Conservation (phyloP, 352 stramenopile species). For the Halophytophthora polymorphica region DNA sequence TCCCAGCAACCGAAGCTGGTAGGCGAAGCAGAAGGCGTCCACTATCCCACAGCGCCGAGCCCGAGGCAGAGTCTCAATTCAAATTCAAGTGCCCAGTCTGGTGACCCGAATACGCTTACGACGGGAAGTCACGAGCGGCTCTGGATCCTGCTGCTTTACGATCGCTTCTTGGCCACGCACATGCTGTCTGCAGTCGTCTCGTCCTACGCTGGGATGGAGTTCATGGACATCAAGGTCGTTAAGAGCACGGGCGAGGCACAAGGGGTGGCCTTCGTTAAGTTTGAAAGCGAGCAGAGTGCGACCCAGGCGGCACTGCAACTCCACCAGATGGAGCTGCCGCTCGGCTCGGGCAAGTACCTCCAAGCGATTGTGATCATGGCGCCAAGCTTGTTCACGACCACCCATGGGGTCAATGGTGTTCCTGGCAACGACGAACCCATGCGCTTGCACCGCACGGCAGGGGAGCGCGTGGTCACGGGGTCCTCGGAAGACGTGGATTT, state of each 20-base stretch:
- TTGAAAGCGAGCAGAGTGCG: constrained; percentile 48
- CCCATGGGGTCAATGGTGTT: constrained; percentile 31
- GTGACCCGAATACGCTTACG: constrained; percentile 1
- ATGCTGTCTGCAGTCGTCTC: constrained; percentile 63
- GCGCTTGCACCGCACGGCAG: constrained; percentile 16
- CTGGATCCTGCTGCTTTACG: constrained; percentile 75
- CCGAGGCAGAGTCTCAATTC: no score
- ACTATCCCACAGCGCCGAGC: not conserved
- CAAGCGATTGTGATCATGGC: constrained; percentile 70
- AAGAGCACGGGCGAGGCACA: constrained; percentile 60
- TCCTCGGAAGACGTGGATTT: constrained; percentile 66
- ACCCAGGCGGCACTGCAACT: constrained; percentile 44
- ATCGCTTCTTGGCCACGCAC: constrained; percentile 56
- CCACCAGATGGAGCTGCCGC: constrained; percentile 58
- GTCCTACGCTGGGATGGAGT: constrained; percentile 64
- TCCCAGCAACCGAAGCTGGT: constrained; percentile 11
- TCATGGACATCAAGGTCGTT: constrained; percentile 78
- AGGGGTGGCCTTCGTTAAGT: constrained; percentile 76
- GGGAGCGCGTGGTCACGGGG: constrained; percentile 20
- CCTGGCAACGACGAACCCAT: constrained; percentile 19
- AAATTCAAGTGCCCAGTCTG: no score
- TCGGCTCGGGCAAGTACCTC: constrained; percentile 44
- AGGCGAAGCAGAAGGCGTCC: constrained; percentile 8
- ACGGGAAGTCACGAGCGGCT: constrained; percentile 24
- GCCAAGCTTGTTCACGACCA: constrained; percentile 62